Percentiles rank a stretch among this genome's conserved stretches.
phyloP scores from a whole-genome alignment of 345 rosid species.

The Eucalyptus pauciflora region DNA sequence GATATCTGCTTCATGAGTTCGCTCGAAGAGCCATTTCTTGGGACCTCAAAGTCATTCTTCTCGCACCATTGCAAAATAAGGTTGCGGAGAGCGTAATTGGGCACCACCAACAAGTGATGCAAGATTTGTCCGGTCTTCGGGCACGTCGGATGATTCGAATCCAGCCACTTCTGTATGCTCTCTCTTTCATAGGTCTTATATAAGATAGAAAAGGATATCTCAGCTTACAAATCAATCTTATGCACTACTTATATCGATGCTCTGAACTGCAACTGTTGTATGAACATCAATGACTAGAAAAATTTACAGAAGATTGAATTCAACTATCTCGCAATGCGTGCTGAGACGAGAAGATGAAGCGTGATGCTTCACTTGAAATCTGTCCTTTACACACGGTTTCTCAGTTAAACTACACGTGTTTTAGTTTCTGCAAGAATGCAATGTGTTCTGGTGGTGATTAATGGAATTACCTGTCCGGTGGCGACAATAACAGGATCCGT shows the following conservation, averaged over 20 bases:
- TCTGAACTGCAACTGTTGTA: background rate
- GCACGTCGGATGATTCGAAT: too few species aligned
- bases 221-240: too few species aligned
- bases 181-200: constrained; percentile 28
- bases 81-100: too few species aligned
- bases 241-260: background rate
- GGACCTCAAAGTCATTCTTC: too few species aligned
- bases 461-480: too few species aligned
- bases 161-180: too few species aligned
- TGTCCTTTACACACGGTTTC: background rate
- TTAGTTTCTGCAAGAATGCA: background rate
- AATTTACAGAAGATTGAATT: background rate
- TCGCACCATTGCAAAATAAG: too few species aligned
- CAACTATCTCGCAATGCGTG: background rate
- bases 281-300: background rate
- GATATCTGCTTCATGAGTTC: constrained; percentile 15
- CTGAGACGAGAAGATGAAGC: background rate
- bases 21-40: too few species aligned
- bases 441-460: too few species aligned
- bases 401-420: background rate
- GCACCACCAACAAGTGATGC: too few species aligned
- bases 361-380: background rate
- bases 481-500: too few species aligned
- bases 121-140: too few species aligned
- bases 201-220: background rate